Percentiles rank a stretch among this genome's conserved stretches.
Conservation (phyloP, 371 early-diverging fungal genomes). For the Syncephalastrum racemosum region DNA sequence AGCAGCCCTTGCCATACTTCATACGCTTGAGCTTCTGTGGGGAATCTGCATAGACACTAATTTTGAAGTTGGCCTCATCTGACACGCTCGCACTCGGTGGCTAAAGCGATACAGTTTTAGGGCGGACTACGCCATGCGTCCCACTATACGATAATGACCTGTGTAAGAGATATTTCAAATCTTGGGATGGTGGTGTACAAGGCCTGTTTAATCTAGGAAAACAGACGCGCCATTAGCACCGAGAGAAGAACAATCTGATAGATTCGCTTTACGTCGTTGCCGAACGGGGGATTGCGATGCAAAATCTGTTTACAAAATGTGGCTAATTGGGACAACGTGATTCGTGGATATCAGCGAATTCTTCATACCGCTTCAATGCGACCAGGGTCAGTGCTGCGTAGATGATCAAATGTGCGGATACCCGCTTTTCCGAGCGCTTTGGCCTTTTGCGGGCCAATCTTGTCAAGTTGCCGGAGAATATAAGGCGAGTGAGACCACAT, state of each 20-base stretch:
- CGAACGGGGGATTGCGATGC: conserved; percentile 54
- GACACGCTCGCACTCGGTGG: neutral
- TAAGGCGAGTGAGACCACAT: conserved; percentile 41
- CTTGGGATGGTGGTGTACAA: conserved; percentile 15
- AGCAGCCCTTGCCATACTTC: conserved; percentile 26
- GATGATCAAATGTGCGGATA: conserved; percentile 33
- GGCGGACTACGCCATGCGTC: too few species aligned
- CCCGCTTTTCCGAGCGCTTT: conserved; percentile 31
- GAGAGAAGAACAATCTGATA: neutral
- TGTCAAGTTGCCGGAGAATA: conserved; percentile 39
- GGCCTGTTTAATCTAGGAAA: conserved; percentile 12
- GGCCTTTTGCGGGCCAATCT: conserved; percentile 39
- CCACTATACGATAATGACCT: neutral
- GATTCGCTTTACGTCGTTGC: conserved; percentile 32
- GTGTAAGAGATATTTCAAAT: conserved; percentile 10
- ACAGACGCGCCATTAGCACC: neutral
- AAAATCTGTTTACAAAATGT: conserved; percentile 27
- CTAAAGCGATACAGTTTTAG: neutral
- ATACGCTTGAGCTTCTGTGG: conserved; percentile 4
- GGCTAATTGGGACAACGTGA: neutral
- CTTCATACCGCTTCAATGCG: conserved; percentile 41
- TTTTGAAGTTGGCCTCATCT: neutral
- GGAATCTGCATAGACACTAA: conserved; percentile 18
- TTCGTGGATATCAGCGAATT: neutral
- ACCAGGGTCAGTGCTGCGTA: conserved; percentile 34